These are phyloP conservation scores for Xerophyta viscosa DNA, from an alignment of 106 monocot species.

Conservation along the genomic window DNA sequence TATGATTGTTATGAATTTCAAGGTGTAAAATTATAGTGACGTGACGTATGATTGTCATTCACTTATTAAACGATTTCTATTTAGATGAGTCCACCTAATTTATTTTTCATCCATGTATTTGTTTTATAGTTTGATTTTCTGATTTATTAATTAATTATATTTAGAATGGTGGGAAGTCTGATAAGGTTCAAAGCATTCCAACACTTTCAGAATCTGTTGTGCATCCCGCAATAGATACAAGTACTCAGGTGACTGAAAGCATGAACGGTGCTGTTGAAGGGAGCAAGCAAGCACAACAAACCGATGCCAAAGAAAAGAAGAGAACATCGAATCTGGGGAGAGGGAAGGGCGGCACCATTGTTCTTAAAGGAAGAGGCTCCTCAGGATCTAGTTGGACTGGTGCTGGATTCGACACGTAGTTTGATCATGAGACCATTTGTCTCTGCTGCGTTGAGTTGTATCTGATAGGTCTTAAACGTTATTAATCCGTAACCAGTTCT, in stretches of 20 bases:
- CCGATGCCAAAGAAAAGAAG: slow-evolving; percentile 55
- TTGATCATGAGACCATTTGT: no score
- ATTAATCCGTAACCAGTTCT: no score
- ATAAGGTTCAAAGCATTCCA: slow-evolving; percentile 13
- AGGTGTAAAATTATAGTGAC: no score
- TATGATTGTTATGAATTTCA: no score
- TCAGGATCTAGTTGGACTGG: slow-evolving; percentile 87
- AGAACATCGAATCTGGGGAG: slow-evolving; percentile 39
- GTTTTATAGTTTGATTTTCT: neutral
- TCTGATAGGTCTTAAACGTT: no score
- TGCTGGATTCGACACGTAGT: slow-evolving; percentile 82
- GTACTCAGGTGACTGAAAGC: slow-evolving; percentile 7
- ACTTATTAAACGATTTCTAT: no score
- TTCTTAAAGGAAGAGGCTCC: slow-evolving; percentile 69
- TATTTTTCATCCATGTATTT: neutral
- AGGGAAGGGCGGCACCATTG: slow-evolving; percentile 40
- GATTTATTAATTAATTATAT: neutral
- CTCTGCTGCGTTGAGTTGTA: no score
- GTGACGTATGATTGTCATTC: no score
- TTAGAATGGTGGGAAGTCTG: slow-evolving; percentile 18
- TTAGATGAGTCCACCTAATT: neutral
- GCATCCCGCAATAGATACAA: slow-evolving; percentile 15
- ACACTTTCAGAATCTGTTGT: slow-evolving; percentile 9
- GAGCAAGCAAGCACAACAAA: slow-evolving; percentile 13
- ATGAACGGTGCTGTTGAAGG: neutral